Conservation (phyloP, 495 filamentous ascomycete species). For the Penicillium manginii region DNA sequence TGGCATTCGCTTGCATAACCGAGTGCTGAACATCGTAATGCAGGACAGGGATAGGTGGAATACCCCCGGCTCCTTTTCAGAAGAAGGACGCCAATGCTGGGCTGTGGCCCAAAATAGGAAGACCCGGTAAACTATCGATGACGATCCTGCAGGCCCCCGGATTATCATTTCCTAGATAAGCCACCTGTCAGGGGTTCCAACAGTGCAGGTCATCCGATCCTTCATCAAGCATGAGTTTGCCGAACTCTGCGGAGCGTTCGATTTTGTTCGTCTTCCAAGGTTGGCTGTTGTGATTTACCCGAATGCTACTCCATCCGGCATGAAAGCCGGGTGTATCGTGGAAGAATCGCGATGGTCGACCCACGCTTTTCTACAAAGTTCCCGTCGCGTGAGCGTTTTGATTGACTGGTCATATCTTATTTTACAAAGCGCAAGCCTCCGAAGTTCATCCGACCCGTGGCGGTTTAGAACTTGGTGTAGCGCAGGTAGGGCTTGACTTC, state of each 20-base stretch:
- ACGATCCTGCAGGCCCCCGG: constrained; percentile 13
- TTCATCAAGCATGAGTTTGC: not conserved
- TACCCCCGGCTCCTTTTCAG: not conserved
- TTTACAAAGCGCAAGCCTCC: constrained; percentile 4
- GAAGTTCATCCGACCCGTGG: not conserved
- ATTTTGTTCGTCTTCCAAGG: not conserved
- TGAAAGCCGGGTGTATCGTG: constrained; percentile 9
- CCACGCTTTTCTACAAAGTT: constrained; percentile 1
- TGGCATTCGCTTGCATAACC: constrained; percentile 25
- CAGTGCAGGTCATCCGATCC: not conserved
- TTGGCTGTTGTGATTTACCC: constrained; percentile 12
- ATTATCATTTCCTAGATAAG: constrained; percentile 24
- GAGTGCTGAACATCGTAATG: constrained; percentile 9
- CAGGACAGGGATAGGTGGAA: constrained; percentile 11
- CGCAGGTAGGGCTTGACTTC: constrained; percentile 86
- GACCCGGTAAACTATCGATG: constrained; percentile 9
- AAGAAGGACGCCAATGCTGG: constrained; percentile 4
- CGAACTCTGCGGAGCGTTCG: not conserved
- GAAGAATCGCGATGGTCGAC: constrained; percentile 2
- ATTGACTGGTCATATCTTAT: constrained; percentile 6
- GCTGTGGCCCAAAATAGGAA: constrained; percentile 1
- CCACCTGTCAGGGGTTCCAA: constrained; percentile 21
- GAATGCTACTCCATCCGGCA: constrained; percentile 12
- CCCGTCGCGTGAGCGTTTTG: not conserved
- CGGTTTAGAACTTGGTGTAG: constrained; percentile 29